Evolutionary conservation across 139 green algal species (phyloP).

Genomic region (Ettlia oleoabundans): DNA sequence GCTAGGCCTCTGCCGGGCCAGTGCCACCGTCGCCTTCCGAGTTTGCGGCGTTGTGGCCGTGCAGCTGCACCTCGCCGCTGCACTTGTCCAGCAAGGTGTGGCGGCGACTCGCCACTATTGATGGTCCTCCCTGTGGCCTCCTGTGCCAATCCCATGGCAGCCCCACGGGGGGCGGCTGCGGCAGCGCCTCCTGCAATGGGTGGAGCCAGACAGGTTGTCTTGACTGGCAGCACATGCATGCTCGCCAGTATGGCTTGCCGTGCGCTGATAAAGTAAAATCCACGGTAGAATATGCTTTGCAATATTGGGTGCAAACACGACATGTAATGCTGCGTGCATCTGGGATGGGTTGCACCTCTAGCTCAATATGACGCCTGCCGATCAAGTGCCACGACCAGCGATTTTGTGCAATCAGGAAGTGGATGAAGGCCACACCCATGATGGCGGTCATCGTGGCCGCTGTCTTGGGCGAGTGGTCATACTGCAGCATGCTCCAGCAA

Average conservation of each 20-base stretch:
- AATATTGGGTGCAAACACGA: too few species aligned
- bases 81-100: slow-evolving; percentile 19
- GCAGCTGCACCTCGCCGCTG: too few species aligned
- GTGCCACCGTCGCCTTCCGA: too few species aligned
- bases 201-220: neutral
- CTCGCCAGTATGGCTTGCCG: too few species aligned
- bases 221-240: too few species aligned
- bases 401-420: slow-evolving; percentile 22
- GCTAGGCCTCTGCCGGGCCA: too few species aligned
- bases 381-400: slow-evolving; percentile 29
- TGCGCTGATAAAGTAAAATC: too few species aligned
- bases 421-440: neutral
- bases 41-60: too few species aligned
- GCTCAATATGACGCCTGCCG: neutral
- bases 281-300: neutral
- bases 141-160: slow-evolving; percentile 28
- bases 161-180: neutral
- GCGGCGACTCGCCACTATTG: neutral
- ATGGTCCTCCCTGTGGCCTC: neutral
- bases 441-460: slow-evolving; percentile 13
- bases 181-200: slow-evolving; percentile 14
- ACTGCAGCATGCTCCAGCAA: neutral
- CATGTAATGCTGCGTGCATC: too few species aligned
- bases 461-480: neutral
- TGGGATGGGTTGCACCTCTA: too few species aligned